Conservation (phyloP, 257 asterid species). For the Nicotiana tabacum region DNA sequence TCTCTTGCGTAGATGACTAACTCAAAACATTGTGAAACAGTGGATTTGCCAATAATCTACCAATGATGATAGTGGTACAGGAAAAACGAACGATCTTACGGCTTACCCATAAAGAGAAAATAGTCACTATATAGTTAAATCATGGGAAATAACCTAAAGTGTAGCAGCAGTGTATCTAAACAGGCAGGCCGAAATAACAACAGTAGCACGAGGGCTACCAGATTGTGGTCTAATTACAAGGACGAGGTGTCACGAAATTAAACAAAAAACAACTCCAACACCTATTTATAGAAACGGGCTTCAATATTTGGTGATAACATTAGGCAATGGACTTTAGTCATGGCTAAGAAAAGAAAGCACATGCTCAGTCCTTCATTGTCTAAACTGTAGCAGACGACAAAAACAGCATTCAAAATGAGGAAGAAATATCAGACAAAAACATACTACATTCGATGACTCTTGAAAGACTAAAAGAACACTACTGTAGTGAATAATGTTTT, state of each 20-base stretch:
- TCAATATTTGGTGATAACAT: neutral
- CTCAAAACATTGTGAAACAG: neutral
- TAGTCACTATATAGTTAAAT: neutral
- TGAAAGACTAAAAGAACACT: neutral
- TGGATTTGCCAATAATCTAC: neutral
- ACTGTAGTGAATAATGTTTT: neutral
- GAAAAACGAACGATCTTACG: neutral
- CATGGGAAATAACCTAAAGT: neutral
- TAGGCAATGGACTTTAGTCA: neutral
- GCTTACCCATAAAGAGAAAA: too few species aligned
- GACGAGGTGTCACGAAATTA: neutral
- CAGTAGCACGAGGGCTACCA: neutral
- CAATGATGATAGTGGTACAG: neutral
- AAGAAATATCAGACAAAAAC: neutral
- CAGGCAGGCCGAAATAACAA: neutral
- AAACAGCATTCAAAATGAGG: neutral
- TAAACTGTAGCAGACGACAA: neutral
- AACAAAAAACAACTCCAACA: neutral
- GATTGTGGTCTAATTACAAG: neutral
- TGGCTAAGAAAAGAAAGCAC: neutral
- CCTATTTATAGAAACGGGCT: neutral
- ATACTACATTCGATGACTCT: neutral
- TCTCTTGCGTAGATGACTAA: neutral
- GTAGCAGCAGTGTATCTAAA: neutral
- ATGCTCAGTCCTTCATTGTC: slow-evolving; percentile 2